phyloP scores from a whole-genome alignment of 371 early-diverging fungal genomes.

The Saksenaea vasiformis region DNA sequence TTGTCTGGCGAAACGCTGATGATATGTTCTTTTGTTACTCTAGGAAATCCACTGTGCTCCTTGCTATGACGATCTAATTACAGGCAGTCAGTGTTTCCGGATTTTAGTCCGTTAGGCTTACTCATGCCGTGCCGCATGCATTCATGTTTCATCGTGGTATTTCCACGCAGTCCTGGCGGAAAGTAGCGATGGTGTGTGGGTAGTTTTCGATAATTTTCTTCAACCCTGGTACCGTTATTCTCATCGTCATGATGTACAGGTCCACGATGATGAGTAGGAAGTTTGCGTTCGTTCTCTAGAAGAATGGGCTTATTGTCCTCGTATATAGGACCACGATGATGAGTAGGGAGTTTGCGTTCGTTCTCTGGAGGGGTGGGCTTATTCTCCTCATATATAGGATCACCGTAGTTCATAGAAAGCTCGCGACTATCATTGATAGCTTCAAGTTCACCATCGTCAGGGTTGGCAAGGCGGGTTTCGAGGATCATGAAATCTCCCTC shows the following conservation, averaged over 20 bases:
- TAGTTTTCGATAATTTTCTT: neutral
- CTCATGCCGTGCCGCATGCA: too few species aligned
- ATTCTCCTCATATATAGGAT: neutral
- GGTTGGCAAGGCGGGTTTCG: neutral
- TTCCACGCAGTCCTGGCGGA: neutral
- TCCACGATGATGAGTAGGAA: neutral
- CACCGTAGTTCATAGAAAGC: neutral
- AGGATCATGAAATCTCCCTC: neutral
- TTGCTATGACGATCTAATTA: too few species aligned
- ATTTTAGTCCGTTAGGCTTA: too few species aligned
- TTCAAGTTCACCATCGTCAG: neutral
- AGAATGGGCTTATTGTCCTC: neutral
- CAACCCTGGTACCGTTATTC: neutral
- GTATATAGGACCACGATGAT: neutral
- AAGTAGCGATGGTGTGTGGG: neutral
- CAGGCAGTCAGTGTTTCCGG: too few species aligned
- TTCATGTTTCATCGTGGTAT: neutral
- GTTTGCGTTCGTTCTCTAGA: neutral
- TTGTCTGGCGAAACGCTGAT: too few species aligned
- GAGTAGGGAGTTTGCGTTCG: neutral
- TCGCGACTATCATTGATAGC: too few species aligned
- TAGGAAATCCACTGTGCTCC: too few species aligned
- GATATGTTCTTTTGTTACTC: too few species aligned
- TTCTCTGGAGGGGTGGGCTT: neutral
- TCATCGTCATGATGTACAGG: neutral